Evolutionary conservation across 345 rosid species (phyloP).

Genomic region (Gossypium stocksii): DNA sequence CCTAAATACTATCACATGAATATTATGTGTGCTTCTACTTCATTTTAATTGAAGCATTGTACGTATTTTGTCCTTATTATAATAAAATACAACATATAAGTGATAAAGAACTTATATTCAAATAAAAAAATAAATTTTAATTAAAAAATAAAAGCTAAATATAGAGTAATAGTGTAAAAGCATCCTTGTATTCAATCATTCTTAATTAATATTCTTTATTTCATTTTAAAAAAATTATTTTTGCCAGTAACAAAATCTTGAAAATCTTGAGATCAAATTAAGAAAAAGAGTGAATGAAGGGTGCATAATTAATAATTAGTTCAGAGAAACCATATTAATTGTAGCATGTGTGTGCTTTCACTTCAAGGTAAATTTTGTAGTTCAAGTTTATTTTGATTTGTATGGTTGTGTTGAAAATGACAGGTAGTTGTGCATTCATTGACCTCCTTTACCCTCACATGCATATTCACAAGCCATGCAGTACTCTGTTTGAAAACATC

Average conservation of each 20-base stretch:
- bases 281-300: background rate
- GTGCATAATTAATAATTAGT: background rate
- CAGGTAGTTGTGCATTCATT: conserved; percentile 48
- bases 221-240: no score
- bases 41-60: background rate
- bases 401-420: conserved; percentile 44
- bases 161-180: background rate
- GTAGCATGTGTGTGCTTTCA: background rate
- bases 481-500: conserved; percentile 23
- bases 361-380: no score
- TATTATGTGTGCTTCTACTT: background rate
- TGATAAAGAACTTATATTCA: no score
- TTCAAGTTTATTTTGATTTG: conserved; percentile 15
- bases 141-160: no score
- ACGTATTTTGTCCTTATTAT: no score
- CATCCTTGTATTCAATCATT: background rate
- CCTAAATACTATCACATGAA: background rate
- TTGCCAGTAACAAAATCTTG: background rate
- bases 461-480: conserved; percentile 52
- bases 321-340: background rate
- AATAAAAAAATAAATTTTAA: no score
- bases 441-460: conserved; percentile 41
- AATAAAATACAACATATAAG: no score
- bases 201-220: no score
- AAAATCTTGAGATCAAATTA: background rate